These are phyloP conservation scores for Boletus huronensis DNA, from an alignment of 768 basidiomycete species.

Conservation along the genomic window DNA sequence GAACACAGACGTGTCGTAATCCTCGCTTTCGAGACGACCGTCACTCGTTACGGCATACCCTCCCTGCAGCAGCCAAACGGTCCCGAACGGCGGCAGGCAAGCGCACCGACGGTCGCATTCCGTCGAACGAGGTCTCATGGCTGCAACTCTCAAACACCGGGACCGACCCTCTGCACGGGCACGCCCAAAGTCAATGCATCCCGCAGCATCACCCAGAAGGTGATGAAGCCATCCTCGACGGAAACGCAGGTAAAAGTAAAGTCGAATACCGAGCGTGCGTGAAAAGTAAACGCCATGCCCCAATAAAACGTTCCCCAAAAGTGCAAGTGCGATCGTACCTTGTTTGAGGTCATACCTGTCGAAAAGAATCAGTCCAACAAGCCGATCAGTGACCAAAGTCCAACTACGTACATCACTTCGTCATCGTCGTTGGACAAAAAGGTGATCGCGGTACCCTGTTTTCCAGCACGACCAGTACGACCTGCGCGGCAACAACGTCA, in stretches of 20 bases:
- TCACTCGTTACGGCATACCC: slow-evolving; percentile 3
- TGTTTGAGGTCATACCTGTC: slow-evolving; percentile 92
- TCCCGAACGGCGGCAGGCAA: too few relatives aligned
- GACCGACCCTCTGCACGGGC: too few relatives aligned
- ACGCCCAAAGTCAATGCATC: too few relatives aligned
- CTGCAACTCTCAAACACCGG: too few relatives aligned
- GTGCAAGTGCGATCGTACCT: slow-evolving; percentile 44
- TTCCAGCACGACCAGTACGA: slow-evolving; percentile 97
- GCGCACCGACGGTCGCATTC: too few relatives aligned
- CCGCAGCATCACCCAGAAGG: too few relatives aligned
- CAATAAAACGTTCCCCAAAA: background rate
- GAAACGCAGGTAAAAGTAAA: too few relatives aligned
- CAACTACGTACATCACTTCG: slow-evolving; percentile 81
- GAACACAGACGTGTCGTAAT: too few relatives aligned
- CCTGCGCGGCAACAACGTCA: slow-evolving; percentile 43
- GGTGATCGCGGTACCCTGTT: slow-evolving; percentile 89
- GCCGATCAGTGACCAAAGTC: background rate
- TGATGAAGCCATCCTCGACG: too few relatives aligned
- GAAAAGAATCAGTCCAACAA: slow-evolving; percentile 4
- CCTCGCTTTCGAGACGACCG: background rate
- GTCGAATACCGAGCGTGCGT: background rate
- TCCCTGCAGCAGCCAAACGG: too few relatives aligned
- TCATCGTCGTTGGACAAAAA: slow-evolving; percentile 96
- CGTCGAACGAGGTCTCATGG: too few relatives aligned
- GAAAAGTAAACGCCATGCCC: background rate